Base-by-base conservation (phyloP, 2,329 filamentous ascomycete species). In the Fusarium circinatum region DNA sequence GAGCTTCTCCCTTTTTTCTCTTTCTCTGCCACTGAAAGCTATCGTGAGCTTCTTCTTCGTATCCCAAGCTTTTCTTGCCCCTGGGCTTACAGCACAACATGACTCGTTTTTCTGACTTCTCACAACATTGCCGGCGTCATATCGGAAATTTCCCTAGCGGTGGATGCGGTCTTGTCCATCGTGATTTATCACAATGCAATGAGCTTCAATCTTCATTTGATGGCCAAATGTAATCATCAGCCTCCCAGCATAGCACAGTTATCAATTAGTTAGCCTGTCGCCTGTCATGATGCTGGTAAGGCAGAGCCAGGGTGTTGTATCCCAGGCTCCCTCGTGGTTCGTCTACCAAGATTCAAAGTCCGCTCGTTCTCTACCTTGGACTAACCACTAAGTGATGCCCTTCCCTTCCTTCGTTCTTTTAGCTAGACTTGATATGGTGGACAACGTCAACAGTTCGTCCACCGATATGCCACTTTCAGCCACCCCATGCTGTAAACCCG, bases 131-230 rank as follows among this genome's bases (percentile, higher is more conserved):
- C 42, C 39, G 58, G 62, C 41, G 12, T 45, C 69, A 60, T 47
- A 42, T 36, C 68, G 64, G 71, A 74, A 62, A 75, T 75, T 74
- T 65, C 60, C 39, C 30, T n/a, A 52, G 52, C 39, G 66, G 71
- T 60, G 38, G 60, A 54, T 26, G 51, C 41, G 52, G 62, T 38
- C 60, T 63, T 41, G 65, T 44, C 26, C 45, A 71, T 68, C 55
- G 32, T 68, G 66, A 68, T 74, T 51, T 57, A 60, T 61, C 28
- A 61, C 28, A 45, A 17, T 26, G 49, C 49, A 36, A 36, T 52
- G 32, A 36, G 32, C 32, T 36, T 52, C 30, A 32, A 13, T 34
- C 15, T 45, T 58, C 56, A 44, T 69, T 54, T 55, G 38, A 45
- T 34, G 22, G 17, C 45, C 28, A 45, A 58, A 39, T n/a, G 36